phyloP scores from a whole-genome alignment of 768 basidiomycete species.

The Chlorophyllum brunneum region DNA sequence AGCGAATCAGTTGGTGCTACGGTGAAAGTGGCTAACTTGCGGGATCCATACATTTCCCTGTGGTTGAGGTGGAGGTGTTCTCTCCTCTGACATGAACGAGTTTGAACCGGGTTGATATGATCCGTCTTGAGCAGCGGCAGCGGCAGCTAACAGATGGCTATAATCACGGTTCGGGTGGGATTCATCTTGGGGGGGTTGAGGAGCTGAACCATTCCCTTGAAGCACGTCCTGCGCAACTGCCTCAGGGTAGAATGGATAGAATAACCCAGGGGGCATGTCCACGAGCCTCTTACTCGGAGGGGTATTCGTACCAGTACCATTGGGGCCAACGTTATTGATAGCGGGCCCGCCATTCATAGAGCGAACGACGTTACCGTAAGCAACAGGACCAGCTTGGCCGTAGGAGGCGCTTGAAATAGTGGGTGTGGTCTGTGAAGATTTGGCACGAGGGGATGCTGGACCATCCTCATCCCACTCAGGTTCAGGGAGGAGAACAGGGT shows the following conservation, averaged over 20 bases:
- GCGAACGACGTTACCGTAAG: slow-evolving; percentile 34
- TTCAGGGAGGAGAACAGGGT: slow-evolving; percentile 46
- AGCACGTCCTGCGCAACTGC: slow-evolving; percentile 10
- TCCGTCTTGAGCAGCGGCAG: slow-evolving; percentile 51
- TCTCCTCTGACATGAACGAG: slow-evolving; percentile 68
- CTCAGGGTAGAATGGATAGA: slow-evolving; percentile 79
- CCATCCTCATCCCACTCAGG: slow-evolving; percentile 51
- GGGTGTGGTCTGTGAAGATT: slow-evolving; percentile 41
- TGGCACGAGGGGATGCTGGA: slow-evolving; percentile 27
- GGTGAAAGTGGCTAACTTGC: neutral
- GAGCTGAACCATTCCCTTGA: slow-evolving; percentile 6
- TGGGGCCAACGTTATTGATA: slow-evolving; percentile 21
- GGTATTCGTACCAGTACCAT: slow-evolving; percentile 29
- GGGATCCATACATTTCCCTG: slow-evolving; percentile 18
- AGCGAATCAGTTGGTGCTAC: too few species aligned
- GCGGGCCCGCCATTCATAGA: slow-evolving; percentile 25
- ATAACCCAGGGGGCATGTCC: slow-evolving; percentile 64
- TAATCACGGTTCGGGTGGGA: slow-evolving; percentile 34
- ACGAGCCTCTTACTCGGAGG: slow-evolving; percentile 46
- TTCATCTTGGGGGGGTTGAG: slow-evolving; percentile 14
- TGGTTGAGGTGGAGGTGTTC: slow-evolving; percentile 28
- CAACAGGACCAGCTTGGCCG: slow-evolving; percentile 12
- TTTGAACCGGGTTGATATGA: slow-evolving; percentile 50
- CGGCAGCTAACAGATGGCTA: slow-evolving; percentile 53
- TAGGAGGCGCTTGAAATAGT: slow-evolving; percentile 30